phyloP scores from a whole-genome alignment of 192 early-diverging fungal genomes.

The Chytriomyces sp. region DNA sequence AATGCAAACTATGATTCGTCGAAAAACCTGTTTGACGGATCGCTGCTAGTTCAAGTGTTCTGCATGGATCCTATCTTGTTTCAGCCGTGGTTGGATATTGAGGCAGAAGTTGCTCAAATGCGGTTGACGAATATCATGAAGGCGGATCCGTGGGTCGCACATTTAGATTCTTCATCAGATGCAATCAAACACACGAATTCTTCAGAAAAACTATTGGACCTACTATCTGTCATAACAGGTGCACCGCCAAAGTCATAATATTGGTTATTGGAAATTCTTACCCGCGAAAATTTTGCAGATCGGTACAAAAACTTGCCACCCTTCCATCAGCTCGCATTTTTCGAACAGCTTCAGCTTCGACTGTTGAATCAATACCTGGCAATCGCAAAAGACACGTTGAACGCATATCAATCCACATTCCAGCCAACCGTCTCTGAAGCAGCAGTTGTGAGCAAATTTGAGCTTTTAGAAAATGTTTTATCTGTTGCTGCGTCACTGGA shows the following conservation, averaged over 20 bases:
- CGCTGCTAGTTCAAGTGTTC: background rate
- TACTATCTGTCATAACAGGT: constrained; percentile 19
- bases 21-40: background rate
- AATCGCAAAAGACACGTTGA: constrained; percentile 3
- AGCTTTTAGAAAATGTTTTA: background rate
- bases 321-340: constrained; percentile 17
- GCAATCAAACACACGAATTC: constrained; percentile 22
- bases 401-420: constrained; percentile 14
- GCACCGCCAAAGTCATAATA: background rate
- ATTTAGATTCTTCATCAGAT: background rate
- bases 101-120: constrained; percentile 3
- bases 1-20: background rate
- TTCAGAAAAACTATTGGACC: constrained; percentile 28
- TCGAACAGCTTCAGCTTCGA: constrained; percentile 17
- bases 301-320: constrained; percentile 8
- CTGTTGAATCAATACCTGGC: constrained; percentile 5
- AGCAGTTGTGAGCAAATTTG: background rate
- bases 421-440: background rate
- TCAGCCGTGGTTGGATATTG: constrained; percentile 12
- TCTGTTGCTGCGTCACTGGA: constrained; percentile 1
- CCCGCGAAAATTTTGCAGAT: background rate
- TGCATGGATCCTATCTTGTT: constrained; percentile 10
- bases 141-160: constrained; percentile 13
- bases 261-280: background rate
- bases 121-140: constrained; percentile 21